Evolutionary conservation across 192 early-diverging fungal genomes (phyloP).

Genomic region (Oehlia diaphana): DNA sequence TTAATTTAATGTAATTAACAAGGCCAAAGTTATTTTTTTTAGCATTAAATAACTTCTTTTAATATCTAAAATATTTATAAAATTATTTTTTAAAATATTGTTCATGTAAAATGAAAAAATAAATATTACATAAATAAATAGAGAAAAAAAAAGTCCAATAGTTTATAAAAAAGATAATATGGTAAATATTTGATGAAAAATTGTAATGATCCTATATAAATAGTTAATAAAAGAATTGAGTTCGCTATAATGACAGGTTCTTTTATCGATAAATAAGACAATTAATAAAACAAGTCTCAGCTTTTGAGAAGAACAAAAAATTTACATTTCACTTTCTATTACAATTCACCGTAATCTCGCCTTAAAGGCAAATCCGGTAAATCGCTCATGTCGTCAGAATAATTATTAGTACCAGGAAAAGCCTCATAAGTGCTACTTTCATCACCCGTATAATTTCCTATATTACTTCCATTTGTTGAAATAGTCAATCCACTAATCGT

Average conservation of each 20-base stretch:
- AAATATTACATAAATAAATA: not conserved
- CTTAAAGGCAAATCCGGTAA: constrained; percentile 26
- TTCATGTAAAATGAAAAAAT: not conserved
- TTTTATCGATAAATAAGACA: no score
- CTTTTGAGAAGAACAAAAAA: no score
- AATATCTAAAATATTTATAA: no score
- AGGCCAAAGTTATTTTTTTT: not conserved
- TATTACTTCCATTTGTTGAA: constrained; percentile 13
- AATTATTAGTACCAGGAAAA: constrained; percentile 1
- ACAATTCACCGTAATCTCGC: not conserved
- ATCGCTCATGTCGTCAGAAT: constrained; percentile 10
- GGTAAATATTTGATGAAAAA: no score
- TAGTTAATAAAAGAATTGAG: not conserved
- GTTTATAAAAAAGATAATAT: not conserved
- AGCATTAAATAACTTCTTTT: no score
- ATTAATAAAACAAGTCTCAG: no score
- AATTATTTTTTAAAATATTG: no score
- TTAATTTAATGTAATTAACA: no score
- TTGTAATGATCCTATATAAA: no score
- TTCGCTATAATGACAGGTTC: not conserved
- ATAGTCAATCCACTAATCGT: constrained; percentile 16
- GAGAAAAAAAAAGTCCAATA: not conserved
- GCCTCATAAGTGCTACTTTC: constrained; percentile 9
- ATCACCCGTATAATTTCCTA: constrained; percentile 14
- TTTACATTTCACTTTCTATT: not conserved